A percentile compares a stretch with the other conserved stretches of the same genome.
Conservation (phyloP, 176 grass and related monocot species). For the Zoysia pacifica region DNA sequence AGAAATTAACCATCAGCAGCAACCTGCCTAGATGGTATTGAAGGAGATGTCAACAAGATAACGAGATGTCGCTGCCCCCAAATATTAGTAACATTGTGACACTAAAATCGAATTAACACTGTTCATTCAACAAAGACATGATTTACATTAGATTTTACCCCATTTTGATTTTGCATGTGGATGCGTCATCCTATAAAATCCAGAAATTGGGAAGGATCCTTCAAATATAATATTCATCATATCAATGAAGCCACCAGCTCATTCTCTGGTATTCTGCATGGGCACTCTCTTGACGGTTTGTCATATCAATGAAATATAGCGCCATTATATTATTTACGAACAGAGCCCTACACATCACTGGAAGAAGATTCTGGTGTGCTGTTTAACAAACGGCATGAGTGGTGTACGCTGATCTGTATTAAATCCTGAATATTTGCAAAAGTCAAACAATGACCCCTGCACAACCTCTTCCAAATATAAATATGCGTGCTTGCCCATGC, state of each 20-base stretch:
- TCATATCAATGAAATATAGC: too few species aligned
- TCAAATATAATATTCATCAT: background rate
- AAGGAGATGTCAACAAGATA: too few species aligned
- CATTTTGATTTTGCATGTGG: background rate
- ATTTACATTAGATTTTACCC: background rate
- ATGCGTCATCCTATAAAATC: background rate
- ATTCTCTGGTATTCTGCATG: background rate
- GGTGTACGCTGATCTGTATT: background rate
- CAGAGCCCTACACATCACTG: background rate
- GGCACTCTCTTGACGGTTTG: background rate
- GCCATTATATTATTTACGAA: background rate
- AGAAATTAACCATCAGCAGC: too few species aligned
- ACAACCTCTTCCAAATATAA: background rate
- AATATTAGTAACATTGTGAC: too few species aligned
- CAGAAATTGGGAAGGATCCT: background rate
- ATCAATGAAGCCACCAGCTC: background rate
- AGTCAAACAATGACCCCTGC: background rate
- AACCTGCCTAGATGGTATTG: too few species aligned
- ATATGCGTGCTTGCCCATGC: background rate
- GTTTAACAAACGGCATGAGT: background rate
- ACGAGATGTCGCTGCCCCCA: too few species aligned
- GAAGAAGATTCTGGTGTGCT: background rate
- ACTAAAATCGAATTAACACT: too few species aligned
- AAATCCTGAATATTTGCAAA: background rate
- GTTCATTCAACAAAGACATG: background rate